Evolutionary conservation across 148 eudicot species (phyloP), one percentile per base, ranked within the genome.

Genomic region (Arbutus unedo): DNA sequence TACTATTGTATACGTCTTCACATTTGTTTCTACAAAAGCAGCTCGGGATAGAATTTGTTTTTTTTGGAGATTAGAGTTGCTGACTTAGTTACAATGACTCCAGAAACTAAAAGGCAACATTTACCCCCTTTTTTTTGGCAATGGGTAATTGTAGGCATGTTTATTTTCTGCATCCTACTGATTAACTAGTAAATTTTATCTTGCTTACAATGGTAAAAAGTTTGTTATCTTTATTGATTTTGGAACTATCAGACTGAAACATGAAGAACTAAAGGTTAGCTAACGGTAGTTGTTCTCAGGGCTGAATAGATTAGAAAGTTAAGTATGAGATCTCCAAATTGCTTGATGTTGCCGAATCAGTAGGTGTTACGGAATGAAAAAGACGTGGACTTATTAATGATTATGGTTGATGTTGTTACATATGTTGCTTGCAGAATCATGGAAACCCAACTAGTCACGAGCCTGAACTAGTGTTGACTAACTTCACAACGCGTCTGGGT

Each of bases 381-480:
- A 21, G 47, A 31, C 23, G 5, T 79, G 31, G 38, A 18, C 15
- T 0, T 11, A 31, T 57, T 49, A 13, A 31, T 56, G 56, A 56
- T 16, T 59, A 8, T 8, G 25, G 45, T 8, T 57, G 77, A 15
- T 80, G 23, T 45, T 16, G 21, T 48, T 48, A 21, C 60, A 73
- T 10, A 75, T 62, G 18, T 81, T 84, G 77, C 74, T 51, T 85
- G 86, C 95, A 96, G 99, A 93, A 91, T 88, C 99, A 96, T 88
- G 99, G 98, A 85, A 96, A 94, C 79, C 99, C 99, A 23, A 96
- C 99, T 80, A 87, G 90, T 84, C 99, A 96, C 80, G 81, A 87
- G 91, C 99, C 99, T 74, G 99, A 96, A 89, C 88, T 96, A 45
- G 94, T 96, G 78, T 84, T 96, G 81, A 93, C 83, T 77, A 96